Evolutionary conservation across 768 basidiomycete genomes (phyloP).

Genomic region (Suillus clintonianus): DNA sequence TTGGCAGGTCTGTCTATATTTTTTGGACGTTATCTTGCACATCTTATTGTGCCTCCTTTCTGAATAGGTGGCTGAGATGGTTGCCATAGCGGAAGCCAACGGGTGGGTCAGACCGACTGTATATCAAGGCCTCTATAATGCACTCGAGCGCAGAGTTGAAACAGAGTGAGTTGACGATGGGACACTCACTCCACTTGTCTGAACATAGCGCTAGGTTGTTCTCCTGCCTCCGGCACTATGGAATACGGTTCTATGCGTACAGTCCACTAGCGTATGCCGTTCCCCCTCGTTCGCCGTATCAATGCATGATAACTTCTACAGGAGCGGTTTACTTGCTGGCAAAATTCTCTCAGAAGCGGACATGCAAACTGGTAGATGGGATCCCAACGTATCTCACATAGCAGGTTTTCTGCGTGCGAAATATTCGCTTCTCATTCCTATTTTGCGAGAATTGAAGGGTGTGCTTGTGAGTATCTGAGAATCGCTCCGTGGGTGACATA

Average conservation of each 20-base stretch:
- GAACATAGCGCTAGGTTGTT: constrained; percentile 22
- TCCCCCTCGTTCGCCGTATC: not conserved
- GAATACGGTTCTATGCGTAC: constrained; percentile 40
- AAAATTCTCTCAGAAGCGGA: constrained; percentile 8
- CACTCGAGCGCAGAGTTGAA: constrained; percentile 43
- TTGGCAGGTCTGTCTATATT: constrained; percentile 31
- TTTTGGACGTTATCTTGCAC: not conserved
- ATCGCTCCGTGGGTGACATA: not conserved
- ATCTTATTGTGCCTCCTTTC: not conserved
- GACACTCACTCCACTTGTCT: not conserved
- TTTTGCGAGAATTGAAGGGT: constrained; percentile 12
- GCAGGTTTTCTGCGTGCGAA: not conserved
- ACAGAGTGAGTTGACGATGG: constrained; percentile 24
- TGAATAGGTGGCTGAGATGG: constrained; percentile 43
- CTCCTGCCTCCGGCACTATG: constrained; percentile 43
- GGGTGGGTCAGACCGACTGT: constrained; percentile 50
- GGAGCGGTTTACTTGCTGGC: constrained; percentile 8
- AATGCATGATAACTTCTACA: not conserved
- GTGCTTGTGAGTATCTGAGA: not conserved
- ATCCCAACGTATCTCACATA: constrained; percentile 11
- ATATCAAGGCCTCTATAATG: too few species aligned
- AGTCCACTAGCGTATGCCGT: constrained; percentile 22
- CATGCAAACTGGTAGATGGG: constrained; percentile 10
- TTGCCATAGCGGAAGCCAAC: constrained; percentile 41
- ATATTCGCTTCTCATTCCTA: constrained; percentile 15